Evolutionary conservation across 1,139 yeast genomes (phyloP).

Genomic region (Hyphopichia khmerensis): DNA sequence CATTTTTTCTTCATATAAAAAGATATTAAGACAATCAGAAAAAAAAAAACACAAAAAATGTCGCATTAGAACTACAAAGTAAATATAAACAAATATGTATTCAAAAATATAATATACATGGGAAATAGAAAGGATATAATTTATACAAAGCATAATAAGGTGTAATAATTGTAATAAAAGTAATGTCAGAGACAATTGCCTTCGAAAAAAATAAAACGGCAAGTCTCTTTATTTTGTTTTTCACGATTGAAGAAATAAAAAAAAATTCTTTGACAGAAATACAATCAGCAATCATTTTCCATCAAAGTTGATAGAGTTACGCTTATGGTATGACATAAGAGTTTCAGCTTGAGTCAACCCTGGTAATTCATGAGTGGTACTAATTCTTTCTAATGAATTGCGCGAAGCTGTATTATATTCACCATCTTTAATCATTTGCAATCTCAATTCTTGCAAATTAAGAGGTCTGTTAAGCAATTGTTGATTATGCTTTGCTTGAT

Average conservation of each 20-base stretch:
- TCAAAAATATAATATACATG: not conserved
- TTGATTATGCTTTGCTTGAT: constrained; percentile 21
- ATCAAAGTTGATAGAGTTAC: constrained; percentile 31
- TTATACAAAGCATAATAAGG: not conserved
- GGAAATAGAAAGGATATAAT: not conserved
- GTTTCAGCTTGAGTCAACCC: constrained; percentile 54
- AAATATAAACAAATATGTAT: not conserved
- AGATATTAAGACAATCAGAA: too few relatives aligned
- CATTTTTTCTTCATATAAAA: too few relatives aligned
- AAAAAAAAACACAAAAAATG: not conserved
- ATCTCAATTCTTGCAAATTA: constrained; percentile 36
- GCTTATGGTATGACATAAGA: constrained; percentile 43
- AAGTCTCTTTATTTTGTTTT: not conserved
- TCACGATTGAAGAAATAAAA: not conserved
- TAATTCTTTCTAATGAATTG: constrained; percentile 38
- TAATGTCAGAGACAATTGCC: not conserved
- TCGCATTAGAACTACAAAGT: not conserved
- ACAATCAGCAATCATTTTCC: not conserved
- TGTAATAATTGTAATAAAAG: not conserved
- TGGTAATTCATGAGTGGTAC: constrained; percentile 49
- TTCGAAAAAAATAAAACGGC: not conserved
- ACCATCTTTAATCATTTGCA: constrained; percentile 42
- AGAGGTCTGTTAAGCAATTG: constrained; percentile 23
- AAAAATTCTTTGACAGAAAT: not conserved
- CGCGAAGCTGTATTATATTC: constrained; percentile 32